A percentile compares a stretch with the other conserved stretches of the same genome.
These are phyloP conservation scores for Cryptococcus wingfieldii DNA, from an alignment of 1,284 basidiomycete genomes.

Conservation along the genomic window DNA sequence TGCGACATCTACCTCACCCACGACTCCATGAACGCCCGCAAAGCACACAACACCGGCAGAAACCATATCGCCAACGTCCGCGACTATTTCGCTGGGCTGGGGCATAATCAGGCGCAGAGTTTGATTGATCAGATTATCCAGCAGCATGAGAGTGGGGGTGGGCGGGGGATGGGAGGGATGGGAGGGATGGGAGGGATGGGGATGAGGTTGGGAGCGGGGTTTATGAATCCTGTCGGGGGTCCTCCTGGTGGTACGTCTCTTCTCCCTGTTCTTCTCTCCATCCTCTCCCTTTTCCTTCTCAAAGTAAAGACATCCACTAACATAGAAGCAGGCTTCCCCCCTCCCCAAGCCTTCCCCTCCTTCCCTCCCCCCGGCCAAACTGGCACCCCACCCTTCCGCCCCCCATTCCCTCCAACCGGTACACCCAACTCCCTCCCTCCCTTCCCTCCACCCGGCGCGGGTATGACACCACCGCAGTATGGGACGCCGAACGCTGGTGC, in stretches of 20 bases:
- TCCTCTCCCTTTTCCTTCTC: constrained; percentile 28
- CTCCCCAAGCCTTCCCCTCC: constrained; percentile 4
- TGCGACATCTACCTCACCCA: constrained; percentile 32
- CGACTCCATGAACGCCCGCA: constrained; percentile 62
- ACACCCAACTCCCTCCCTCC: constrained; percentile 43
- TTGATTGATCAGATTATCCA: constrained; percentile 95
- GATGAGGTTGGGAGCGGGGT: constrained; percentile 44
- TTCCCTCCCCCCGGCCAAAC: constrained; percentile 8
- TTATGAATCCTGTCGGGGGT: constrained; percentile 38
- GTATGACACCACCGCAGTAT: constrained; percentile 1
- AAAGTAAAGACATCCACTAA: too few species aligned
- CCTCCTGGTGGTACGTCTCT: not conserved
- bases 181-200: constrained; percentile 66
- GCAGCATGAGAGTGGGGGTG: constrained; percentile 66
- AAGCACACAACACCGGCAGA: constrained; percentile 94
- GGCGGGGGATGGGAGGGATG: constrained; percentile 30
- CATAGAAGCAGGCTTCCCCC: constrained; percentile 3
- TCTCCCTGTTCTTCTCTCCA: not conserved
- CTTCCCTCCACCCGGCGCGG: constrained; percentile 22
- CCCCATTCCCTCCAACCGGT: constrained; percentile 59
- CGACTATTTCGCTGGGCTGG: constrained; percentile 93
- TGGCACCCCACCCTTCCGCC: constrained; percentile 31
- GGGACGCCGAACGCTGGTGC: constrained; percentile 39
- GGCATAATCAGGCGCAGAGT: constrained; percentile 91
- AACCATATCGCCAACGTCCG: constrained; percentile 95